Conservation (phyloP, 2,329 filamentous ascomycete species). For the Pseudogymnoascus sp. region DNA sequence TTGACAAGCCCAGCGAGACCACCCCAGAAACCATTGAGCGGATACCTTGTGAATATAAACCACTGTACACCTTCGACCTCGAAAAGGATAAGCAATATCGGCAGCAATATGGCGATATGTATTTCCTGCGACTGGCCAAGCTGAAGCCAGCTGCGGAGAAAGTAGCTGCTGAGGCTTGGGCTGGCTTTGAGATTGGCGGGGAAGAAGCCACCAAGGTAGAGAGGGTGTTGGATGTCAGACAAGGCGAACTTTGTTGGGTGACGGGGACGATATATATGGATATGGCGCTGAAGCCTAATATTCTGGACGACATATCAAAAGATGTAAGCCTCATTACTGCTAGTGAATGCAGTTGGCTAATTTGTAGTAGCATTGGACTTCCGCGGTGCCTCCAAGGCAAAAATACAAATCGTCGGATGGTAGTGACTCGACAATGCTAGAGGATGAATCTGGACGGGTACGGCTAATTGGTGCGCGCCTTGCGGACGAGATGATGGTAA, state of each 20-base stretch:
- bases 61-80: constrained; percentile 66
- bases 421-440: constrained; percentile 69
- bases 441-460: constrained; percentile 89
- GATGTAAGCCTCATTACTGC: constrained; percentile 49
- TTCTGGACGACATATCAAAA: constrained; percentile 88
- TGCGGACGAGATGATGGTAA: constrained; percentile 65
- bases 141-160: constrained; percentile 76
- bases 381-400: constrained; percentile 64
- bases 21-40: constrained; percentile 41
- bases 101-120: constrained; percentile 96
- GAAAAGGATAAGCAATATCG: constrained; percentile 67
- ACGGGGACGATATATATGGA: constrained; percentile 94
- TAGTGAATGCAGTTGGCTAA: background rate
- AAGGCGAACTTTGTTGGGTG: constrained; percentile 94
- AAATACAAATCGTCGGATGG: constrained; percentile 61
- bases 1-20: constrained; percentile 27
- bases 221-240: constrained; percentile 85
- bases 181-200: constrained; percentile 65
- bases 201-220: constrained; percentile 71
- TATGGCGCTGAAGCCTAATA: constrained; percentile 90
- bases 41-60: constrained; percentile 55
- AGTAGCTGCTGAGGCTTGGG: constrained; percentile 68
- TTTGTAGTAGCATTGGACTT: constrained; percentile 66
- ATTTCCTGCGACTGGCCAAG: constrained; percentile 81
- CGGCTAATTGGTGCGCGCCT: constrained; percentile 65